Percentiles rank a stretch among this genome's conserved stretches.
Evolutionary conservation across 768 basidiomycete genomes (phyloP).

Genomic region (Russula abietina): DNA sequence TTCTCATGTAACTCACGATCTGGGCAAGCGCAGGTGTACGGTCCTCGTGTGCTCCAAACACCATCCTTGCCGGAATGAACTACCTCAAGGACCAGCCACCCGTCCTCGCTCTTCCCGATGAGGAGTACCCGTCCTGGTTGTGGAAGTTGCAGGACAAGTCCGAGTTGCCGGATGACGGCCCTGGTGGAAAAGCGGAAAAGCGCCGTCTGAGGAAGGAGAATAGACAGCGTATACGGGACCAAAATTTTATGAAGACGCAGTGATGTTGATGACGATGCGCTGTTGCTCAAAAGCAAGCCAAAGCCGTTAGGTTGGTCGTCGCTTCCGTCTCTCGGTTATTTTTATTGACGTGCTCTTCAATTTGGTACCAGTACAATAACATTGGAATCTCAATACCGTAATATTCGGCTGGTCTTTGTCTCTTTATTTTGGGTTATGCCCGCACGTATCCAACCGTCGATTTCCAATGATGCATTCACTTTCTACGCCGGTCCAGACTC

Average conservation of each 20-base stretch:
- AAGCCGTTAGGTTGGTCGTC: constrained; percentile 1
- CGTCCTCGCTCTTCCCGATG: constrained; percentile 70
- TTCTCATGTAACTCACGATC: neutral
- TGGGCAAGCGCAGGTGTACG: neutral
- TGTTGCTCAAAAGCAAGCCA: too few species aligned
- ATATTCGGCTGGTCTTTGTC: neutral
- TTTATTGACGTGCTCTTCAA: neutral
- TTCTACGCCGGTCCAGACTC: neutral
- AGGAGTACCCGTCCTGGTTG: constrained; percentile 84
- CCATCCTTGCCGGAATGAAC: constrained; percentile 71
- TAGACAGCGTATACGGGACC: constrained; percentile 66
- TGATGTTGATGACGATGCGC: constrained; percentile 27
- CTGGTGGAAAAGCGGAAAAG: constrained; percentile 59
- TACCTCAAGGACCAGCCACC: constrained; percentile 79
- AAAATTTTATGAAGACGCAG: constrained; percentile 83
- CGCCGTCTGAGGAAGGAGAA: constrained; percentile 52
- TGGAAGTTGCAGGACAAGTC: constrained; percentile 66
- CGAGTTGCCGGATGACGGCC: constrained; percentile 61
- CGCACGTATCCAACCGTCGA: neutral
- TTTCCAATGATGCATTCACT: neutral
- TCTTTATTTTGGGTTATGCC: neutral
- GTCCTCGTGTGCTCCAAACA: constrained; percentile 69
- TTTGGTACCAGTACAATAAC: constrained; percentile 1
- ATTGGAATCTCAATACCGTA: neutral
- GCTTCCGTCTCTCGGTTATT: neutral